Evolutionary conservation across 129 eudicot species (phyloP), one percentile per base, ranked within the genome.

Genomic region (Arctium lappa): DNA sequence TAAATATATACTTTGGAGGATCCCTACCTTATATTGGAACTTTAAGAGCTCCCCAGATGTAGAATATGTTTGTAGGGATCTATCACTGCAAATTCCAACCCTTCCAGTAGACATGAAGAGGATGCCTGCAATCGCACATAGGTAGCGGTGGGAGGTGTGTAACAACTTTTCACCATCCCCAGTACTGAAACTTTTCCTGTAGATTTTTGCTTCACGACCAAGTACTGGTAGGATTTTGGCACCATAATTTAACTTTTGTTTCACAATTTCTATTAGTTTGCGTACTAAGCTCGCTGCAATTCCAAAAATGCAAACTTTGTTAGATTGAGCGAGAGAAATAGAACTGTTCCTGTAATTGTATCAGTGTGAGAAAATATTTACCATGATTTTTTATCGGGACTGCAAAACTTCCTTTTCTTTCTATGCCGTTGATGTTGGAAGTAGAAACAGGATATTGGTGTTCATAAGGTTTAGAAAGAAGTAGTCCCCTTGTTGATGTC

Each of bases 111-210:
- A 84, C 62, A 87, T 73, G 11, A 84, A 87, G 69, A 87, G 84
- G 37, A 73, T 71, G 77, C 90, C 90, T 76, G 86, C 44, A 38
- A 87, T 84, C 6, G 88, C 77, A 29, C 87, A 83, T 66, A 87
- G 34, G 44, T 73, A 77, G 83, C 90, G 80, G 22, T 29, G 78
- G 5, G 85, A 84, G 77, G 88, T 81, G 31, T 84, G 78, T 69
- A 80, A 68, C 83, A 81, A 39, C 86, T 69, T 81, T 40, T 87
- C 90, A 15, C 79, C 75, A 31, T 77, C 83, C 46, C 33, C 68
- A 2, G 37, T 82, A 74, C 78, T 53, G 27, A 88, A 88, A 77
- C 56, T 72, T 32, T 69, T 75, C 38, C 84, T 73, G 50, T 77
- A 87, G 46, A 33, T 46, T 73, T 87, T 77, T 65, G 73, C 68